A percentile compares a stretch with the other conserved stretches of the same genome.
phyloP scores from a whole-genome alignment of 768 basidiomycete species.

The Russula lepida region DNA sequence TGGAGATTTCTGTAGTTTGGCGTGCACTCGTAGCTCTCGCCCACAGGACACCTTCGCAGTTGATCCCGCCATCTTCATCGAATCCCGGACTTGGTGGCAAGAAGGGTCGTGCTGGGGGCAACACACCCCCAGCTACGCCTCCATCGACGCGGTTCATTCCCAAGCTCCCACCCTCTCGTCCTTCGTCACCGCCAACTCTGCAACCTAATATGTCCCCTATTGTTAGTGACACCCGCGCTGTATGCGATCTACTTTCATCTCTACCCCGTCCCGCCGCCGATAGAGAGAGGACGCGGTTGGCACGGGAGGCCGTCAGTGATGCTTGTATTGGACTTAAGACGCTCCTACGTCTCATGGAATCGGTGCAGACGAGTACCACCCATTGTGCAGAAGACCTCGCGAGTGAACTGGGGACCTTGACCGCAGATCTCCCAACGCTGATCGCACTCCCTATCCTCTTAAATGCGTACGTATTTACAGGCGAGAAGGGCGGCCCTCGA shows the following conservation, averaged over 20 bases:
- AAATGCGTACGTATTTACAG: slow-evolving; percentile 32
- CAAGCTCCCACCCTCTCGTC: slow-evolving; percentile 58
- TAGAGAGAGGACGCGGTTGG: slow-evolving; percentile 42
- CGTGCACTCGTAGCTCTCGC: slow-evolving; percentile 62
- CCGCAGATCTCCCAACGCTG: slow-evolving; percentile 61
- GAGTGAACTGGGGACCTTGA: slow-evolving; percentile 43
- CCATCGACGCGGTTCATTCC: slow-evolving; percentile 53
- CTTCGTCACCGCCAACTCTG: slow-evolving; percentile 47
- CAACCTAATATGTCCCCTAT: slow-evolving; percentile 32
- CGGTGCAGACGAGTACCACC: slow-evolving; percentile 19
- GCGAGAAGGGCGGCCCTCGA: slow-evolving; percentile 25
- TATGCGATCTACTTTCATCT: slow-evolving; percentile 51
- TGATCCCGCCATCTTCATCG: slow-evolving; percentile 36
- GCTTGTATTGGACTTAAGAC: slow-evolving; percentile 59
- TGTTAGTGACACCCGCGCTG: slow-evolving; percentile 49
- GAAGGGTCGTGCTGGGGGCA: slow-evolving; percentile 28
- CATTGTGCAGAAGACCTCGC: slow-evolving; percentile 24
- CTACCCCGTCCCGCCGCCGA: slow-evolving; percentile 55
- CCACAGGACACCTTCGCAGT: slow-evolving; percentile 40
- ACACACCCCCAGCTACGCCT: slow-evolving; percentile 48
- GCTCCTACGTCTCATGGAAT: slow-evolving; percentile 50
- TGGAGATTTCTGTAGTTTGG: slow-evolving; percentile 71
- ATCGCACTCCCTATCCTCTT: slow-evolving; percentile 65
- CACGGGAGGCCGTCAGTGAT: slow-evolving; percentile 76
- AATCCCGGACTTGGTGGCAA: slow-evolving; percentile 23